These are phyloP conservation scores for Aechmea fasciata DNA, from an alignment of 176 grass and related monocot genomes.

Conservation along the genomic window DNA sequence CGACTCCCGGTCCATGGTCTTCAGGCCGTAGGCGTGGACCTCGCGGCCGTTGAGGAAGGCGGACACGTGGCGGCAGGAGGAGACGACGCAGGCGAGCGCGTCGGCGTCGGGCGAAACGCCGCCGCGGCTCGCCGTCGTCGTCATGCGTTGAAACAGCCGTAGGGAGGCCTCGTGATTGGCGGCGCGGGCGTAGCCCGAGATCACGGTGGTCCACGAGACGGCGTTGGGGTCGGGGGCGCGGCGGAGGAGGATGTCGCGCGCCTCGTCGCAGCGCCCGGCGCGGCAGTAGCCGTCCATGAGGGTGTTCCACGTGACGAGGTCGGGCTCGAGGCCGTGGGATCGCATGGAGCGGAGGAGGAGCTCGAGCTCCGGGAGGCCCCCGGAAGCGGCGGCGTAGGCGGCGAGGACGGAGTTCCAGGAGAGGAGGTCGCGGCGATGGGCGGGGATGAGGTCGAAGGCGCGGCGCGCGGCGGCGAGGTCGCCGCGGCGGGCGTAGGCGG, in stretches of 20 bases:
- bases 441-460: slow-evolving; percentile 32
- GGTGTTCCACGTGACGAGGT: slow-evolving; percentile 38
- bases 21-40: slow-evolving; percentile 46
- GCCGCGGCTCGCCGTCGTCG: neutral
- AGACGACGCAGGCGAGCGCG: slow-evolving; percentile 49
- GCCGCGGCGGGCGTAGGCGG: slow-evolving; percentile 34
- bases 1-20: slow-evolving; percentile 12
- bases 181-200: slow-evolving; percentile 19
- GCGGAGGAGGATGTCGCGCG: slow-evolving; percentile 32
- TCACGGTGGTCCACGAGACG: slow-evolving; percentile 40
- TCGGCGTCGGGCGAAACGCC: slow-evolving; percentile 35
- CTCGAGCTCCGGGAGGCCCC: neutral
- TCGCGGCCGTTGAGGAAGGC: slow-evolving; percentile 23
- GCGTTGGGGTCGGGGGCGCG: slow-evolving; percentile 9
- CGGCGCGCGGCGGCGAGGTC: slow-evolving; percentile 25
- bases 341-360: slow-evolving; percentile 12
- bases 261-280: slow-evolving; percentile 32
- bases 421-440: slow-evolving; percentile 19
- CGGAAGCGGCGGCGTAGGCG: slow-evolving; percentile 9
- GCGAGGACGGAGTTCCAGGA: slow-evolving; percentile 49
- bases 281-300: slow-evolving; percentile 51
- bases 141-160: slow-evolving; percentile 31
- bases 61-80: slow-evolving; percentile 42
- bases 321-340: slow-evolving; percentile 20
- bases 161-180: slow-evolving; percentile 28